Evolutionary conservation across 306 rosid genomes (phyloP).

Genomic region (Delonix regia): DNA sequence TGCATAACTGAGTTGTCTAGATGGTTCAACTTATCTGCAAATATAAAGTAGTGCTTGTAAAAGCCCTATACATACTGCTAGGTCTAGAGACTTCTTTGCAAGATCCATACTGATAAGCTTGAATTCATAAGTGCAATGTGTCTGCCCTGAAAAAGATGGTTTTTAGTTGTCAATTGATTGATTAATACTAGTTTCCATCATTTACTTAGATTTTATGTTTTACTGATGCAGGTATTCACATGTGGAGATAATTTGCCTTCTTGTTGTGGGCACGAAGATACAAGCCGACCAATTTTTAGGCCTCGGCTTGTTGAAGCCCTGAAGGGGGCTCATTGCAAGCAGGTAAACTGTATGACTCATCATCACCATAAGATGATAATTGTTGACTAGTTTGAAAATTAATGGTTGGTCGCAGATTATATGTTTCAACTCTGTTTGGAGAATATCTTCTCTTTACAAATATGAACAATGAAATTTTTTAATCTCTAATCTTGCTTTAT

Average conservation of each 20-base stretch:
- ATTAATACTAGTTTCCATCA: slow-evolving; percentile 23
- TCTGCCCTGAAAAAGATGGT: slow-evolving; percentile 18
- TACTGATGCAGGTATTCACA: slow-evolving; percentile 73
- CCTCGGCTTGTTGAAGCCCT: slow-evolving; percentile 88
- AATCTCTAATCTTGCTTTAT: slow-evolving; percentile 5
- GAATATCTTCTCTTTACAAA: neutral
- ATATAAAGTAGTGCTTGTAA: neutral
- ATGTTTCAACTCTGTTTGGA: neutral
- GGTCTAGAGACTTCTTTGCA: slow-evolving; percentile 26
- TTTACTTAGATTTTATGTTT: slow-evolving; percentile 2
- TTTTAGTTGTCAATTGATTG: slow-evolving; percentile 25
- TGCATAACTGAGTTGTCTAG: neutral
- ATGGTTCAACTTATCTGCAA: neutral
- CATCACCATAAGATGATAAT: slow-evolving; percentile 1
- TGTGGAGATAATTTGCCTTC: slow-evolving; percentile 91
- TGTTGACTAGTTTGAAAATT: slow-evolving; percentile 10
- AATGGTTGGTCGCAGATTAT: neutral
- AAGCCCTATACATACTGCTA: neutral
- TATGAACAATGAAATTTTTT: neutral
- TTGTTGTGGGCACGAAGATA: slow-evolving; percentile 89
- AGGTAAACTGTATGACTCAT: slow-evolving; percentile 48
- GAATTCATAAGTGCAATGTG: slow-evolving; percentile 1
- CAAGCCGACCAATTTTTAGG: slow-evolving; percentile 79
- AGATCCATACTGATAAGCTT: neutral
- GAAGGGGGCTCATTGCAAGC: slow-evolving; percentile 82